Percentiles rank a stretch among this genome's conserved stretches.
These are phyloP conservation scores for Xylaria sp. DNA, from an alignment of 2,329 filamentous ascomycete species.

Conservation along the genomic window DNA sequence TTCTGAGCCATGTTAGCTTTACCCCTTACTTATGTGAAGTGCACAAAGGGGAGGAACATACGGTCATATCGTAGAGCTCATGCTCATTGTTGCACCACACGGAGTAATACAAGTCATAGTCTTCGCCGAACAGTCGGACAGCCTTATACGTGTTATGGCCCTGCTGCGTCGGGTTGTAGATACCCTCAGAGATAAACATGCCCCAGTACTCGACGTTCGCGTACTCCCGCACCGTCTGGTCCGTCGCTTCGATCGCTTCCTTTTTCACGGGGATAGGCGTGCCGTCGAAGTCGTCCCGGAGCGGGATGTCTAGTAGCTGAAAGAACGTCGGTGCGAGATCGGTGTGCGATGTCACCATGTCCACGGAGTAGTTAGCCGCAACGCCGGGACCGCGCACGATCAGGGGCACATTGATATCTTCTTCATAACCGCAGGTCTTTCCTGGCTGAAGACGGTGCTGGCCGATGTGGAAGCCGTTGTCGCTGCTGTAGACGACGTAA, in stretches of 20 bases:
- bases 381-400: constrained; percentile 56
- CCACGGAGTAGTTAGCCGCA: constrained; percentile 35
- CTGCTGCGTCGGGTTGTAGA: neutral
- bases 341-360: constrained; percentile 49
- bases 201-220: constrained; percentile 52
- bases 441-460: constrained; percentile 53
- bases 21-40: constrained; percentile 19
- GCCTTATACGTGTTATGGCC: constrained; percentile 50
- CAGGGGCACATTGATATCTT: constrained; percentile 55
- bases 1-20: constrained; percentile 32
- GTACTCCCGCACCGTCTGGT: constrained; percentile 37
- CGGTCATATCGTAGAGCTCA: constrained; percentile 49
- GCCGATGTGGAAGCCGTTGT: constrained; percentile 56
- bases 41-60: constrained; percentile 43
- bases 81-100: constrained; percentile 54
- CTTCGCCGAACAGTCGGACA: constrained; percentile 40
- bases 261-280: constrained; percentile 40
- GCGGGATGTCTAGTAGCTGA: constrained; percentile 35
- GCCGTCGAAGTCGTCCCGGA: constrained; percentile 48
- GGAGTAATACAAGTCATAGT: constrained; percentile 49
- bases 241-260: constrained; percentile 19
- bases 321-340: constrained; percentile 54
- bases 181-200: constrained; percentile 18
- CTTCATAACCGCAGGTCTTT: constrained; percentile 53
- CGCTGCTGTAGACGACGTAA: constrained; percentile 53